Evolutionary conservation across 78 protist species (phyloP), one percentile per base, ranked within the genome.

Genomic region (Reticulomyxa filosa): DNA sequence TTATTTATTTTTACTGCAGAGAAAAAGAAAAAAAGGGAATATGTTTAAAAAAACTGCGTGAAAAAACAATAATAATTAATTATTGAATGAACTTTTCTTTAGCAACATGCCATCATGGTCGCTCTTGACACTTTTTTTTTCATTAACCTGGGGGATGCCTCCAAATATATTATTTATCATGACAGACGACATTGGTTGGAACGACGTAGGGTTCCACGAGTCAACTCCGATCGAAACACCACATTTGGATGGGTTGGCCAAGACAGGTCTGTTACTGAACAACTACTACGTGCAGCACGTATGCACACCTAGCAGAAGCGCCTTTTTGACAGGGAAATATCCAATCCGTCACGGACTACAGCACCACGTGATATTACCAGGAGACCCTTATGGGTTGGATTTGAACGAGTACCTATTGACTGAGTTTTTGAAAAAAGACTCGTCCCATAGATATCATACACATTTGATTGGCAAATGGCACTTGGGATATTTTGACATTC

Each of bases 151-250:
- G n/a, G n/a, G n/a, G n/a, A n/a, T n/a, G n/a, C n/a, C n/a, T n/a
- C 77, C 77, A 10, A 27, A 64, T 65, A 62, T 73, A 17, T 20
- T 73, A 46, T 56, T 66, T 32, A 3, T 73, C 32, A 25, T 67
- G 4, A 38, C 38, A 32, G 77, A 67, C 38, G 77, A 66, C 38
- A 26, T 64, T 10, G 72, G 70, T n/a, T 73, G 3, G 34, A 27
- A 37, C 55, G 73, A 66, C 30, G 61, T 65, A 20, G 22, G 42
- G 29, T 20, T 8, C 48, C 72, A 56, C 63, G 65, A 65, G 32
- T 52, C 64, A 0, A 38, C 27, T 8, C 70, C 38, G 55, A 30
- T 73, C 26, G 22, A 13, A 2, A 73, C 77, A 29, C 72, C 72
- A 25, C 0, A 52, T 20, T 57, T 73, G 59, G 71, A 73, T 46